Conservation (phyloP, 2,329 filamentous ascomycete species). For the Catunica adiposa region DNA sequence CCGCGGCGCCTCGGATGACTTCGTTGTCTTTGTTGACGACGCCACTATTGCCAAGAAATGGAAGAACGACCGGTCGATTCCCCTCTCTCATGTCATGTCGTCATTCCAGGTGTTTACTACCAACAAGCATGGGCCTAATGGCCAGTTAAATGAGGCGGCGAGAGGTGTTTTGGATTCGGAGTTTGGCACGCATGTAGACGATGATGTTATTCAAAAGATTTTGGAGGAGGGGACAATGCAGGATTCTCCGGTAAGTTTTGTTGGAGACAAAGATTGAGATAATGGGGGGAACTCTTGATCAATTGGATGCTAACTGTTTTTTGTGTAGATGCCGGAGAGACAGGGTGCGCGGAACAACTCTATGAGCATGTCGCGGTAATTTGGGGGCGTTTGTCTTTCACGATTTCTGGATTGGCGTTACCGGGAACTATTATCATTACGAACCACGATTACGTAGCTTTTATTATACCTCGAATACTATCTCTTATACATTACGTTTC, state of each 20-base stretch:
- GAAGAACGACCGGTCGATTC: constrained; percentile 58
- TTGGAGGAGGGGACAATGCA: constrained; percentile 16
- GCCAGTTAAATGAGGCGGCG: constrained; percentile 58
- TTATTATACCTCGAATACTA: too few species aligned
- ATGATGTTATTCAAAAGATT: constrained; percentile 69
- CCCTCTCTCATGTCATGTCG: constrained; percentile 70
- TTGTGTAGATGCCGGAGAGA: not conserved
- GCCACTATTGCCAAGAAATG: constrained; percentile 57
- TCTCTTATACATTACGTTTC: too few species aligned
- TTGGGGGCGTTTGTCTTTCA: too few species aligned
- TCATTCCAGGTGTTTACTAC: constrained; percentile 82
- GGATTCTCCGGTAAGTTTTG: constrained; percentile 6
- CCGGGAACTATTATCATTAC: too few species aligned
- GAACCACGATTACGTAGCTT: too few species aligned
- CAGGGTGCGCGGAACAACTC: not conserved
- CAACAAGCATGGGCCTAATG: constrained; percentile 80
- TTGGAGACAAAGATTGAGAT: not conserved
- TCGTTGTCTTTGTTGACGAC: constrained; percentile 43
- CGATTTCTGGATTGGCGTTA: too few species aligned
- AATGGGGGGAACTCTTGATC: not conserved
- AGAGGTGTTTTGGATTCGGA: constrained; percentile 64
- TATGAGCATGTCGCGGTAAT: not conserved
- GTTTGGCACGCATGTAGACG: constrained; percentile 66
- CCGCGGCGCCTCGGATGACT: constrained; percentile 52
- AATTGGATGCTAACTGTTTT: not conserved